A percentile compares a stretch with the other conserved stretches of the same genome.
phyloP scores from a whole-genome alignment of 331 rosid species.

The Saraca asoca region DNA sequence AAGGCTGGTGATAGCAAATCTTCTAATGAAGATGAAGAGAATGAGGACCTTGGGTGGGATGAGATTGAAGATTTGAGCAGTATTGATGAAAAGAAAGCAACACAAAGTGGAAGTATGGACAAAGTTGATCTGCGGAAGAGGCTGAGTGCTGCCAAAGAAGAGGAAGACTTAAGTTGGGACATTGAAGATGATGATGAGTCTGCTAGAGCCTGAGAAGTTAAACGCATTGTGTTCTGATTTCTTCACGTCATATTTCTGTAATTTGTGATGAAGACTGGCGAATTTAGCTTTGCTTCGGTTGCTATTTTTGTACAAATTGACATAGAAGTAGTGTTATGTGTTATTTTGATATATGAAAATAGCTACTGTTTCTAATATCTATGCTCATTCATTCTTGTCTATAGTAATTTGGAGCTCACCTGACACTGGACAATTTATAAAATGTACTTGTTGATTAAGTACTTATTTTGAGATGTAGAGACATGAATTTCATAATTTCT shows the following conservation, averaged over 20 bases:
- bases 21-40: slow-evolving; percentile 45
- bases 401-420: background rate
- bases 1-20: slow-evolving; percentile 47
- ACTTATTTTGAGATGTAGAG: background rate
- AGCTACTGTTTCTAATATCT: slow-evolving; percentile 27
- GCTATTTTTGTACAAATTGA: slow-evolving; percentile 13
- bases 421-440: background rate
- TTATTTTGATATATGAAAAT: slow-evolving; percentile 38
- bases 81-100: slow-evolving; percentile 67
- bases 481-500: background rate
- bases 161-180: slow-evolving; percentile 98
- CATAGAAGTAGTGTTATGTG: slow-evolving; percentile 30
- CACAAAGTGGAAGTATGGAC: slow-evolving; percentile 43
- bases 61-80: slow-evolving; percentile 93
- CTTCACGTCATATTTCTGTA: slow-evolving; percentile 28
- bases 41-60: slow-evolving; percentile 94
- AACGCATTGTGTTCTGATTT: slow-evolving; percentile 30
- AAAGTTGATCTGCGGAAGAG: slow-evolving; percentile 68
- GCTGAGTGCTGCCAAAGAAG: slow-evolving; percentile 73
- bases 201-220: slow-evolving; percentile 46
- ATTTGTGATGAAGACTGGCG: slow-evolving; percentile 32
- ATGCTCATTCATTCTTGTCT: background rate
- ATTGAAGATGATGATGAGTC: slow-evolving; percentile 73
- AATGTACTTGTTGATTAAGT: background rate
- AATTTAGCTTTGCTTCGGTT: slow-evolving; percentile 5